phyloP scores from a whole-genome alignment of 495 filamentous ascomycete species.

The Penicillium coffeae region DNA sequence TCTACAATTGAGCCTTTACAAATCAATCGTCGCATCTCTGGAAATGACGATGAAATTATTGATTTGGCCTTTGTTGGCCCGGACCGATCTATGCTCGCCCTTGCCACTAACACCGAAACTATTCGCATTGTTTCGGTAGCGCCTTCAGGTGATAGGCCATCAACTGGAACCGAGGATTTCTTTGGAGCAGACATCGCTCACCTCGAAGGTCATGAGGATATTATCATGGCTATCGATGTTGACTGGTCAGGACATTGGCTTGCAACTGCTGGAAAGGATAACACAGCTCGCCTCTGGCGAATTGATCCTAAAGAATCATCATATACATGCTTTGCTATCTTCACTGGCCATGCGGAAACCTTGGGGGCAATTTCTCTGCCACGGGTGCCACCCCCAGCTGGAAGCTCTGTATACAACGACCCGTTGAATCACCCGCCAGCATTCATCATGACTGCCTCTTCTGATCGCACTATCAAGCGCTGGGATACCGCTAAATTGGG shows the following conservation, averaged over 20 bases:
- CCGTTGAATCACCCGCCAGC: constrained; percentile 75
- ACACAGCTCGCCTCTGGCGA: constrained; percentile 86
- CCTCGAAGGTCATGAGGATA: constrained; percentile 87
- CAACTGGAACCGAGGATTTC: constrained; percentile 46
- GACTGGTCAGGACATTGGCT: constrained; percentile 98
- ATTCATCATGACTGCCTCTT: constrained; percentile 85
- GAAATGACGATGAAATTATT: constrained; percentile 96
- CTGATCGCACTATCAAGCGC: constrained; percentile 90
- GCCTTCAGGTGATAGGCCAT: constrained; percentile 33
- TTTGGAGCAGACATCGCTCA: constrained; percentile 85
- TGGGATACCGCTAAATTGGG: constrained; percentile 65
- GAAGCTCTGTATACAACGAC: constrained; percentile 58
- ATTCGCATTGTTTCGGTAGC: constrained; percentile 75
- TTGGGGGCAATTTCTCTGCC: constrained; percentile 89
- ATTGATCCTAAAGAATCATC: constrained; percentile 72
- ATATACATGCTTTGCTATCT: constrained; percentile 72
- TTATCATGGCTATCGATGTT: constrained; percentile 88
- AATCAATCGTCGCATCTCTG: constrained; percentile 72
- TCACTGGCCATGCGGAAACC: constrained; percentile 91
- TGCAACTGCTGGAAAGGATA: constrained; percentile 93
- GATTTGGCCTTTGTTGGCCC: constrained; percentile 81
- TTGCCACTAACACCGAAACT: constrained; percentile 94
- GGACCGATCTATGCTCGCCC: constrained; percentile 73
- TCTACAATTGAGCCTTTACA: constrained; percentile 45
- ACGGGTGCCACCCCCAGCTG: constrained; percentile 55